Evolutionary conservation across 1,139 yeast genomes (phyloP), one percentile per base, ranked within the genome.

Genomic region (Saccharomyces hybrid): DNA sequence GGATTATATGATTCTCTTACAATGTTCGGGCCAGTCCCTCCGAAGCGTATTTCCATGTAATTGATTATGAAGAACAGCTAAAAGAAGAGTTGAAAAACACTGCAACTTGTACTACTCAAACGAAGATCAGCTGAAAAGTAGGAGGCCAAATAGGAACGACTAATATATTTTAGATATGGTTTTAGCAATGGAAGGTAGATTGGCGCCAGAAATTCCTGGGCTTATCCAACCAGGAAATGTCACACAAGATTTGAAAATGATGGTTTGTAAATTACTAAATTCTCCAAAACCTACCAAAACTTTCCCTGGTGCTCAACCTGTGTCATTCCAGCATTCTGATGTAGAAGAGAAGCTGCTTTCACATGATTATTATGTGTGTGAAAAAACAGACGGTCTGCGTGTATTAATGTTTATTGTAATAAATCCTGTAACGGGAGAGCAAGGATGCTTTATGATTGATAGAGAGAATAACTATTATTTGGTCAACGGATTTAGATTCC

Each of bases 281-380:
- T 64, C 71, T 2, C 70, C 71, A 2, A 67, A 68, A 51, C 71
- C 71, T 5, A 53, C 64, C 3, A 65, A 67, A 57, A 62, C 71
- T 2, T 88, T 88, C 63, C 91, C 95, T 3, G 98, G 98, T 0
- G 85, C 97, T 0, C 99, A 95, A 71, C 99, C 99, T 0, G 89
- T 93, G 1, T 88, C 97, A 41, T 91, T 95, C 69, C 84, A 88
- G 50, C 76, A 89, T 56, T 75, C 77, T 47, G 97, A 91, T 71
- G 75, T 93, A 46, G 74, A 76, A 5, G 82, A 82, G 53, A 81
- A 83, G 41, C 73, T 93, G 51, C 69, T 79, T 68, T 74, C 74
- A 2, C 79, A 79, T 54, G 90, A 86, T 64, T 93, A 90, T 68
- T 86, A 83, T 64, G 99, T 93, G 0, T 93, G 99, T 73, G 99